phyloP scores from a whole-genome alignment of 371 early-diverging fungal species.

The Syncephalastrum sp. region DNA sequence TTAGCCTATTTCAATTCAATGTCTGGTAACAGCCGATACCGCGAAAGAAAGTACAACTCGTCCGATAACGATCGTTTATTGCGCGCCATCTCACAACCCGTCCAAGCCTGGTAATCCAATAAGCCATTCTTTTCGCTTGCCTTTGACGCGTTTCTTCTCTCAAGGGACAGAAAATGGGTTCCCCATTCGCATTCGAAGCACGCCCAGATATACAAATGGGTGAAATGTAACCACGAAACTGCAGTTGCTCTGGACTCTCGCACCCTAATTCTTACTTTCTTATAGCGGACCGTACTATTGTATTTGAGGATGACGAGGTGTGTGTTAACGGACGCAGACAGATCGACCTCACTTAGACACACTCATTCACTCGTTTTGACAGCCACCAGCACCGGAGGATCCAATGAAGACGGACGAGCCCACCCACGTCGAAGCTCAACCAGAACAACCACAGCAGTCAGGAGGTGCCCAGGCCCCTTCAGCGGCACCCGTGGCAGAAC shows the following conservation, averaged over 20 bases:
- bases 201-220: slow-evolving; percentile 56
- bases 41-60: slow-evolving; percentile 45
- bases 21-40: slow-evolving; percentile 37
- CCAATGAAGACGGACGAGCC: background rate
- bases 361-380: too few species aligned
- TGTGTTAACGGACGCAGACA: too few species aligned
- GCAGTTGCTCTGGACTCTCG: background rate
- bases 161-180: slow-evolving; percentile 63
- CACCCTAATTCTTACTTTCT: slow-evolving; percentile 1
- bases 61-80: slow-evolving; percentile 47
- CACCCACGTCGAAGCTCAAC: too few species aligned
- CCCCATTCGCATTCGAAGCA: slow-evolving; percentile 49
- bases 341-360: too few species aligned
- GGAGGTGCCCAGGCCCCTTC: too few species aligned
- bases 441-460: background rate
- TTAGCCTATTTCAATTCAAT: background rate
- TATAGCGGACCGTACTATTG: slow-evolving; percentile 22
- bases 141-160: background rate
- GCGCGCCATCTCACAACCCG: slow-evolving; percentile 48
- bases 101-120: slow-evolving; percentile 43
- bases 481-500: too few species aligned
- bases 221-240: slow-evolving; percentile 42
- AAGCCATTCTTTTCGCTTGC: slow-evolving; percentile 1
- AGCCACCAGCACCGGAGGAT: too few species aligned
- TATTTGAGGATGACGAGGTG: slow-evolving; percentile 39